Conservation (phyloP, 768 basidiomycete species). For the Paxillus ammoniavirescens region DNA sequence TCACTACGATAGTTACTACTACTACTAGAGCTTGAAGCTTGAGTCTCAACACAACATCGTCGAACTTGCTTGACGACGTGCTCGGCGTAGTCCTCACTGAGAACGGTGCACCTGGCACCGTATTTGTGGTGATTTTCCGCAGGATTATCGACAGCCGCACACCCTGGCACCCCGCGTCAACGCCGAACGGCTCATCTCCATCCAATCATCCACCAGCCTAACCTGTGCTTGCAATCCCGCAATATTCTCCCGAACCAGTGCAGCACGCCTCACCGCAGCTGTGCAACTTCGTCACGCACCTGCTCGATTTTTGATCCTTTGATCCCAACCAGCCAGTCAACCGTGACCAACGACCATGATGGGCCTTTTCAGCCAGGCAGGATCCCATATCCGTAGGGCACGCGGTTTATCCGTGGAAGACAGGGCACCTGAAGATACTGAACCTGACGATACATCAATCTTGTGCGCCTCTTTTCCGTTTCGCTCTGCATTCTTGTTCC, state of each 20-base stretch:
- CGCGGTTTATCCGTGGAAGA: slow-evolving; percentile 66
- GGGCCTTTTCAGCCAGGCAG: slow-evolving; percentile 74
- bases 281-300: slow-evolving; percentile 10
- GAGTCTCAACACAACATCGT: too few species aligned
- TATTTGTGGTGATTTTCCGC: too few species aligned
- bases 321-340: not conserved
- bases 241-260: not conserved
- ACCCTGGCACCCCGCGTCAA: too few species aligned
- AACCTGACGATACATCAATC: slow-evolving; percentile 88
- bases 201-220: too few species aligned
- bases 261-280: slow-evolving; percentile 23
- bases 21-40: too few species aligned
- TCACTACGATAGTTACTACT: too few species aligned
- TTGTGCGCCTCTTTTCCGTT: slow-evolving; percentile 53
- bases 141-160: too few species aligned
- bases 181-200: too few species aligned
- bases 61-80: too few species aligned
- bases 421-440: slow-evolving; percentile 75
- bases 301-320: not conserved
- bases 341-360: slow-evolving; percentile 51
- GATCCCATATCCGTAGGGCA: slow-evolving; percentile 63
- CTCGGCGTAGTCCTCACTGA: too few species aligned
- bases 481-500: slow-evolving; percentile 22
- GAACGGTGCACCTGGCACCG: too few species aligned
- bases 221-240: not conserved